Conservation (phyloP, 345 rosid species). For the Ceriops zippeliana region DNA sequence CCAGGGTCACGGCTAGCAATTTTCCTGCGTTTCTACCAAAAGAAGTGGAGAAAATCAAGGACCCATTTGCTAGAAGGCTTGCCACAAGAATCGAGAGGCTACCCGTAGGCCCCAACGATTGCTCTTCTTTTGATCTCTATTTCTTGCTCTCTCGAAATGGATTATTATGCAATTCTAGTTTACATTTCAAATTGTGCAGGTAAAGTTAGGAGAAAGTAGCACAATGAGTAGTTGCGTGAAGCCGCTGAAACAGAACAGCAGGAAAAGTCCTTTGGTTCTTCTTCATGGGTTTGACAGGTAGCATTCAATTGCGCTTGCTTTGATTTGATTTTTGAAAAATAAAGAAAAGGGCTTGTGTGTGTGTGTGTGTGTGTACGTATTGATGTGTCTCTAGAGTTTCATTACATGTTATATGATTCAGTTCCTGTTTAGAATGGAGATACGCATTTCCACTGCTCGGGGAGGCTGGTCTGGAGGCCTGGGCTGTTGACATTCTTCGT, state of each 20-base stretch:
- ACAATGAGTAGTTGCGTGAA: conserved; percentile 84
- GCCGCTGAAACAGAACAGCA: conserved; percentile 44
- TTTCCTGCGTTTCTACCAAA: conserved; percentile 64
- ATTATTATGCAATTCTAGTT: background rate
- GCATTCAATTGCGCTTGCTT: too few relatives aligned
- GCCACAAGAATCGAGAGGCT: conserved; percentile 60
- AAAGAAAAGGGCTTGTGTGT: background rate
- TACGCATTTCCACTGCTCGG: conserved; percentile 75
- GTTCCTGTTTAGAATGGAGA: conserved; percentile 99
- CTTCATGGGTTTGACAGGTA: conserved; percentile 96
- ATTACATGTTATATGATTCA: conserved; percentile 38
- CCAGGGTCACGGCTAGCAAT: conserved; percentile 16
- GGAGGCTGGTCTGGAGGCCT: conserved; percentile 82
- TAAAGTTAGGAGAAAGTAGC: conserved; percentile 38
- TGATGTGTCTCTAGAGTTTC: conserved; percentile 20
- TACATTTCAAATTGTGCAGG: conserved; percentile 37
- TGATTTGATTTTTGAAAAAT: background rate
- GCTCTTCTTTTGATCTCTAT: background rate
- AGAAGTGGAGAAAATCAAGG: conserved; percentile 51
- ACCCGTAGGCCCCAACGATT: conserved; percentile 30
- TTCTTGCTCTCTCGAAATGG: background rate
- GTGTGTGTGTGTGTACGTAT: too few relatives aligned
- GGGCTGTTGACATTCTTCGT: conserved; percentile 92
- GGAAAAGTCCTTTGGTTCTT: conserved; percentile 66
- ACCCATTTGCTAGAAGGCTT: conserved; percentile 49